Base-by-base conservation (phyloP, 1,139 yeast species). In the Blastobotrys ciferrii region DNA sequence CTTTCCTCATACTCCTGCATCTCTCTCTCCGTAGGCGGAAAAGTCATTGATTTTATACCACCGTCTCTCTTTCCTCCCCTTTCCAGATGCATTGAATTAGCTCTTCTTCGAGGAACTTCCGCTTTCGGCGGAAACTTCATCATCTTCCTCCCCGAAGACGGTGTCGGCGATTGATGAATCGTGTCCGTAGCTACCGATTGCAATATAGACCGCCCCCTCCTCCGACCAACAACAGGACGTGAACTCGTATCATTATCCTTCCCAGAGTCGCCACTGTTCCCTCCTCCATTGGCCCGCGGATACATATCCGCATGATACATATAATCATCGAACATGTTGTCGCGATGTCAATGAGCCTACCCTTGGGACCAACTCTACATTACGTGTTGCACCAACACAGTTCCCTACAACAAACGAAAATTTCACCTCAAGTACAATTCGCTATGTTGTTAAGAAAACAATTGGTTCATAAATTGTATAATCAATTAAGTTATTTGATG, bases 151-250 rank as follows among this genome's bases (percentile, higher is more conserved):
- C 14, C 40, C 9, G 25, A 18, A 11, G 28, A 17, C n/a, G 40
- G n/a, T 3, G 28, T 5, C 28, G 25, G 40, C n/a, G 40, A 17
- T 33, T 36, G 15, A 19, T 19, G 12, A n/a, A 43, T 46, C 23
- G 35, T 43, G 32, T 57, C 62, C 19, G 53, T 53, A 4, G 66
- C 66, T 15, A 62, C 65, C 4, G 59, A 40, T 30, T 62, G 65
- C 30, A 62, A 49, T 30, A 62, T 43, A 28, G 65, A 61, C 36
- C 59, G 51, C 13, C 59, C 64, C 12, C 66, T 49, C 12, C 58
- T 54, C 20, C 63, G 43, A n/a, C 46, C 35, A 28, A 30, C 43
- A 23, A 25, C 20, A 32, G 47, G 30, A 43, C 40, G 20, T 31
- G 43, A 32, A 33, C 28, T 36, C 13, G 40, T 19, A n/a, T 19